A percentile compares a stretch with the other conserved stretches of the same genome.
Conservation (phyloP, 2,329 filamentous ascomycete genomes). For the Talaromyces amestolkiae region DNA sequence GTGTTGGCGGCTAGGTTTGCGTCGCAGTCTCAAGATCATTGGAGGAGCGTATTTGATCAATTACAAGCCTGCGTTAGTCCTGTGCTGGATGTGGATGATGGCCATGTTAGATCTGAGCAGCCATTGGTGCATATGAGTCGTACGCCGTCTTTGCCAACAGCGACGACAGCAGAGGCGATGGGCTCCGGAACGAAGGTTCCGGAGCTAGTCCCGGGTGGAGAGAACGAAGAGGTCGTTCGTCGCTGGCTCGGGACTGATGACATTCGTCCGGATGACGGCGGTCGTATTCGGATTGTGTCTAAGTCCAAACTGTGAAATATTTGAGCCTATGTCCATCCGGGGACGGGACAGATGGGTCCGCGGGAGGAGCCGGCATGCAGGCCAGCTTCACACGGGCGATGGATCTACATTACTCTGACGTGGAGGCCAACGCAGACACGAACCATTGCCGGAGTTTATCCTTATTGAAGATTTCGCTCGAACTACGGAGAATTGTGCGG, state of each 20-base stretch:
- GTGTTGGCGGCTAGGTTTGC: slow-evolving; percentile 6
- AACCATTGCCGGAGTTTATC: background rate
- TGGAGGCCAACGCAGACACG: background rate
- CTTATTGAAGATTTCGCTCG: too few relatives aligned
- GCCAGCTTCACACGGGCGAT: background rate
- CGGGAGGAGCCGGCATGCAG: background rate
- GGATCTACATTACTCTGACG: background rate
- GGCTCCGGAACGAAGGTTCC: background rate
- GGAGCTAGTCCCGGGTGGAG: slow-evolving; percentile 4
- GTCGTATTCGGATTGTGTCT: background rate
- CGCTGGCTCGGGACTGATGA: slow-evolving; percentile 10
- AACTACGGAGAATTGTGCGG: background rate
- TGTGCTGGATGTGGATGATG: slow-evolving; percentile 15
- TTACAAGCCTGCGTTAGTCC: slow-evolving; percentile 16
- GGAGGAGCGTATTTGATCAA: slow-evolving; percentile 14
- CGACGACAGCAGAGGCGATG: background rate
- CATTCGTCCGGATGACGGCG: background rate
- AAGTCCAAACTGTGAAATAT: background rate
- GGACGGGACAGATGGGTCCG: background rate
- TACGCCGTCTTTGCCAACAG: slow-evolving; percentile 14
- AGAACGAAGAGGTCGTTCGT: slow-evolving; percentile 4
- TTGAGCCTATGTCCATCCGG: background rate
- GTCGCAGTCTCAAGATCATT: slow-evolving; percentile 9
- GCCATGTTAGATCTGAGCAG: background rate
- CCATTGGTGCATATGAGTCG: slow-evolving; percentile 17